These are phyloP conservation scores for Corynespora cassiicola DNA, from an alignment of 2,329 filamentous ascomycete genomes.

Conservation along the genomic window DNA sequence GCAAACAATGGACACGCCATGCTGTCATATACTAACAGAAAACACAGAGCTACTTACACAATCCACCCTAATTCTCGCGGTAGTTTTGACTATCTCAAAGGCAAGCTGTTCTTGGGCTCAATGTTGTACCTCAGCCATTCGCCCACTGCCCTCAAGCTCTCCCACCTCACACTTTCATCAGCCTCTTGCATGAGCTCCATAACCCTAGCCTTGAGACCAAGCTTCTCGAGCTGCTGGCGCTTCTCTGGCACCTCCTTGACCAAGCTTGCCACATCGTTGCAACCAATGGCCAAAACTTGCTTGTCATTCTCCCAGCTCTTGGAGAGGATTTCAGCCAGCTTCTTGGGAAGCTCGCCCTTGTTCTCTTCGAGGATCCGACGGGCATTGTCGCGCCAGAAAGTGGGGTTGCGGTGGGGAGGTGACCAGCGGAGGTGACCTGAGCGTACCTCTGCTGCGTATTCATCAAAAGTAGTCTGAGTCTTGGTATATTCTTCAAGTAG, in stretches of 20 bases:
- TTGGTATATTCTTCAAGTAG: constrained; percentile 87
- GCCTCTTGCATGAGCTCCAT: constrained; percentile 94
- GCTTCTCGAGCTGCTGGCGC: constrained; percentile 78
- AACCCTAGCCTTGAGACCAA: constrained; percentile 83
- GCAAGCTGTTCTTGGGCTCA: constrained; percentile 42
- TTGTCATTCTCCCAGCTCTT: constrained; percentile 85
- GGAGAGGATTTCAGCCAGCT: constrained; percentile 84
- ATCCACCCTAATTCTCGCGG: not conserved
- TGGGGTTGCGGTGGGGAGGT: constrained; percentile 82
- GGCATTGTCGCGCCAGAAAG: constrained; percentile 93
- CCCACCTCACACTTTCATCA: constrained; percentile 90
- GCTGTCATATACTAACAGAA: constrained; percentile 5
- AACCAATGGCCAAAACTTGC: constrained; percentile 87
- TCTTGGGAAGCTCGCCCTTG: constrained; percentile 77
- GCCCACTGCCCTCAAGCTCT: constrained; percentile 84
- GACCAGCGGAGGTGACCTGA: constrained; percentile 92
- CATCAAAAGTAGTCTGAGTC: constrained; percentile 70
- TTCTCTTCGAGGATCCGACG: constrained; percentile 84
- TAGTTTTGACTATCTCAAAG: constrained; percentile 40
- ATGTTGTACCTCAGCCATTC: constrained; percentile 75
- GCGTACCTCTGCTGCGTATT: constrained; percentile 81
- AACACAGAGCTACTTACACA: constrained; percentile 5
- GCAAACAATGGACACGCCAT: no score
- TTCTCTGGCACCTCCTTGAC: constrained; percentile 91
- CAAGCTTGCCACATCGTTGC: constrained; percentile 87